Evolutionary conservation across 768 basidiomycete genomes (phyloP), one percentile per base, ranked within the genome.

Genomic region (Trametes gibbosa): DNA sequence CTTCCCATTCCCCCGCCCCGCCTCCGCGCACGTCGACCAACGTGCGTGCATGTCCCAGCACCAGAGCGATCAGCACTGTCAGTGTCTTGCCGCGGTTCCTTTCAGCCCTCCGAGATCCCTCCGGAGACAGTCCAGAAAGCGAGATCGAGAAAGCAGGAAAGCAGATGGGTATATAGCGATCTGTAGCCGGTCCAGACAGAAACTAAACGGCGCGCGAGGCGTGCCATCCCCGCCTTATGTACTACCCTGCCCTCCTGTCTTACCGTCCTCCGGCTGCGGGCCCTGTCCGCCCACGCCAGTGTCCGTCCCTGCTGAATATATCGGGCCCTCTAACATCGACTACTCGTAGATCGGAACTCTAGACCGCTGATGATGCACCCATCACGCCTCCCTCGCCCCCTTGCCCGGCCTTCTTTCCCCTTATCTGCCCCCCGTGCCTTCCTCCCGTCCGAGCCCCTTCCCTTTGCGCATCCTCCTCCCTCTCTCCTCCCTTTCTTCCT

Each of bases 11-110:
- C 51, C 40, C 52, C 61, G 39, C 47, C 56, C 56, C 52, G 48
- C 60, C 55, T 61, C 61, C 56, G 51, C 61, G 40, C 51, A 48
- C 39, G 35, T 52, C 55, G 61, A 57, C 61, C 56, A 62, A 62
- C 61, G 61, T 62, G 61, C 61, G 56, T 62, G 61, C 61, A 62
- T 62, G 17, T 46, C 41, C 42, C 50, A 53, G 24, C 49, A 39
- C 43, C 50, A 50, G 59, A 29, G 46, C 54, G 54, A 56, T 56
- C 55, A 35, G 43, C 53, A 45, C 37, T 34, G 10, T 14, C 23
- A 24, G 5, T 1, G n/a, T n/a, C n/a, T n/a, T n/a, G n/a, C 25
- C n/a, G 39, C 13, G 14, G n/a, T 52, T 45, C 51, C 48, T 52
- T 16, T 37, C 50, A n/a, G 55, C 48, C 46, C 50, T 24, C 60